Conservation (phyloP, 306 rosid genomes). For the Leucaena leucocephala region DNA sequence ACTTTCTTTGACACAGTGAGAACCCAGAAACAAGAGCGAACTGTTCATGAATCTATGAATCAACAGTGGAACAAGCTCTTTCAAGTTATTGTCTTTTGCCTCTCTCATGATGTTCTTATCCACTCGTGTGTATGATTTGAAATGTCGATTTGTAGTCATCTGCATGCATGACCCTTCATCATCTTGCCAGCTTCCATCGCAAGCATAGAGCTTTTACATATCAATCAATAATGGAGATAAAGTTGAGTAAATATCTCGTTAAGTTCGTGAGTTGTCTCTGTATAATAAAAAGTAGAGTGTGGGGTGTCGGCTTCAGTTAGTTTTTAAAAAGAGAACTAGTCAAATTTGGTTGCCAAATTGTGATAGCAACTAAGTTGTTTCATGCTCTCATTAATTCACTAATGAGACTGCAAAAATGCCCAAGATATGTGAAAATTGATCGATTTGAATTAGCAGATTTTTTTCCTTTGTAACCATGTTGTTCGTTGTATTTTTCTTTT, state of each 20-base stretch:
- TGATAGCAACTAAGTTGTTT: not conserved
- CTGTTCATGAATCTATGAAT: not conserved
- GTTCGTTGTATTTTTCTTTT: not conserved
- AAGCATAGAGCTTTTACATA: not conserved
- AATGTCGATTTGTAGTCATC: not conserved
- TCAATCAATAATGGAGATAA: not conserved
- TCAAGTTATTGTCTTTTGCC: not conserved
- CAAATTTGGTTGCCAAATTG: not conserved
- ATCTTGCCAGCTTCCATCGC: not conserved
- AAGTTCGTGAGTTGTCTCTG: not conserved
- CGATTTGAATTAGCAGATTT: not conserved
- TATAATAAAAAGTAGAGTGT: not conserved
- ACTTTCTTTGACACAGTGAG: conserved; percentile 9
- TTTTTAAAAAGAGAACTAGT: not conserved
- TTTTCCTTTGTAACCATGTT: too few species aligned
- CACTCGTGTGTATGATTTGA: not conserved
- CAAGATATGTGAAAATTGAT: not conserved
- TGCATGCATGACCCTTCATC: not conserved
- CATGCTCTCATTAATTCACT: not conserved
- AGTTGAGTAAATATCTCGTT: conserved; percentile 3
- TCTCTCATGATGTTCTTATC: not conserved
- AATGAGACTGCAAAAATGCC: not conserved
- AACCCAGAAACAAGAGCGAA: conserved; percentile 17
- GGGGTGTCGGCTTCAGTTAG: not conserved
- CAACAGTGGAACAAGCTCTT: not conserved